Conservation (phyloP, 495 filamentous ascomycete species). For the Barbatosphaeria neglecta region DNA sequence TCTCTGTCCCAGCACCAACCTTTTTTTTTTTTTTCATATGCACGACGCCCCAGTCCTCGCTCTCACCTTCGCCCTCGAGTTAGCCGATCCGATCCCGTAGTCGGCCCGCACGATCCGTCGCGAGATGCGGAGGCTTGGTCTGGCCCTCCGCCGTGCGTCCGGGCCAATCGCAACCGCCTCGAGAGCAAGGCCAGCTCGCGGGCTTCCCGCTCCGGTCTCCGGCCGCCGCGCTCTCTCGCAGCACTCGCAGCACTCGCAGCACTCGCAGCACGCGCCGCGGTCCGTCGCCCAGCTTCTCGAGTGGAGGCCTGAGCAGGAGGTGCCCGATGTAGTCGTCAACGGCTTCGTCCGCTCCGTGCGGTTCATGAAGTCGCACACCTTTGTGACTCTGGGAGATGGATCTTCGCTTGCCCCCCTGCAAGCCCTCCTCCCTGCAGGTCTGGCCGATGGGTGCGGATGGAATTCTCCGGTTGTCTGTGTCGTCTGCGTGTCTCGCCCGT, state of each 20-base stretch:
- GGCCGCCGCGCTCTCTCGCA: slow-evolving; percentile 8
- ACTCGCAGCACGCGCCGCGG: slow-evolving; percentile 5
- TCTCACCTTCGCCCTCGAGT: background rate
- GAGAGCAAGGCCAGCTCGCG: background rate
- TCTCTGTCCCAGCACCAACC: too few relatives aligned
- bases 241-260: background rate
- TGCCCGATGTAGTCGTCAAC: slow-evolving; percentile 39
- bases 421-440: slow-evolving; percentile 63
- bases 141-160: background rate
- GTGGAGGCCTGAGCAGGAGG: slow-evolving; percentile 15
- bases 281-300: slow-evolving; percentile 17
- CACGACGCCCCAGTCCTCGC: background rate
- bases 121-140: background rate
- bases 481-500: slow-evolving; percentile 13
- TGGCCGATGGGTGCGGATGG: slow-evolving; percentile 61
- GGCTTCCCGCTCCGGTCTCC: slow-evolving; percentile 1
- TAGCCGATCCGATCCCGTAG: background rate
- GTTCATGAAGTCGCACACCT: slow-evolving; percentile 71
- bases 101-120: background rate
- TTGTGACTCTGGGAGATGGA: slow-evolving; percentile 80
- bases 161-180: background rate
- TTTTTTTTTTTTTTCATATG: too few relatives aligned
- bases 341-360: slow-evolving; percentile 79
- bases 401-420: slow-evolving; percentile 71
- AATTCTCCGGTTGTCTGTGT: slow-evolving; percentile 5